Percentiles rank a stretch among this genome's conserved stretches.
phyloP scores from a whole-genome alignment of 2,329 filamentous ascomycete genomes.

The Arthrobotrys sinensis region DNA sequence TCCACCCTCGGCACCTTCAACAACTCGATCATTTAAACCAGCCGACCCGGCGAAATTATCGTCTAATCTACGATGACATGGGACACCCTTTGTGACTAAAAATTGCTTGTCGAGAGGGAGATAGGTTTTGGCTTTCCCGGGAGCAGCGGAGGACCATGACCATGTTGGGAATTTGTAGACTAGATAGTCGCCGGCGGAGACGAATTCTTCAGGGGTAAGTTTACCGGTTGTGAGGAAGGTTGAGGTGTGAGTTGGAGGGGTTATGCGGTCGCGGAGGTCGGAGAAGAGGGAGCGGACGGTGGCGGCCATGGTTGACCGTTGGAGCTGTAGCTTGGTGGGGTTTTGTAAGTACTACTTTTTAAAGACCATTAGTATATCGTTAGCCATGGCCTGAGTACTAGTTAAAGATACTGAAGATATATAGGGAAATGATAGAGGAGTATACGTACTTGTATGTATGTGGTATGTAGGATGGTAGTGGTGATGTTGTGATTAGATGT shows the following conservation, averaged over 20 bases:
- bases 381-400: too few species aligned
- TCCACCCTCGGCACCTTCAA: slow-evolving; percentile 78
- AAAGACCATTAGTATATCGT: too few species aligned
- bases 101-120: slow-evolving; percentile 94
- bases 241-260: slow-evolving; percentile 88
- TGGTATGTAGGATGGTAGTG: background rate
- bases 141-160: slow-evolving; percentile 92
- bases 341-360: slow-evolving; percentile 3
- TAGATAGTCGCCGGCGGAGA: slow-evolving; percentile 94
- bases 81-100: slow-evolving; percentile 92
- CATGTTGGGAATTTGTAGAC: slow-evolving; percentile 99
- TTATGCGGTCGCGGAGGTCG: slow-evolving; percentile 90
- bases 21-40: slow-evolving; percentile 77
- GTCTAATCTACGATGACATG: slow-evolving; percentile 90
- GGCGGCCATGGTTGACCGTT: slow-evolving; percentile 38
- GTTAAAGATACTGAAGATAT: background rate
- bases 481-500: background rate
- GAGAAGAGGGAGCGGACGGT: slow-evolving; percentile 87
- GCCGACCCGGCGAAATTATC: slow-evolving; percentile 84
- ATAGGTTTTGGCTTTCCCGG: slow-evolving; percentile 82
- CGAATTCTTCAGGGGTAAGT: slow-evolving; percentile 97
- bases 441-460: background rate
- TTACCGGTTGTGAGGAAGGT: slow-evolving; percentile 95
- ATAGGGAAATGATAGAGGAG: background rate
- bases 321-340: background rate